Conservation (phyloP, 2,329 filamentous ascomycete species). For the Claviceps sorghi region DNA sequence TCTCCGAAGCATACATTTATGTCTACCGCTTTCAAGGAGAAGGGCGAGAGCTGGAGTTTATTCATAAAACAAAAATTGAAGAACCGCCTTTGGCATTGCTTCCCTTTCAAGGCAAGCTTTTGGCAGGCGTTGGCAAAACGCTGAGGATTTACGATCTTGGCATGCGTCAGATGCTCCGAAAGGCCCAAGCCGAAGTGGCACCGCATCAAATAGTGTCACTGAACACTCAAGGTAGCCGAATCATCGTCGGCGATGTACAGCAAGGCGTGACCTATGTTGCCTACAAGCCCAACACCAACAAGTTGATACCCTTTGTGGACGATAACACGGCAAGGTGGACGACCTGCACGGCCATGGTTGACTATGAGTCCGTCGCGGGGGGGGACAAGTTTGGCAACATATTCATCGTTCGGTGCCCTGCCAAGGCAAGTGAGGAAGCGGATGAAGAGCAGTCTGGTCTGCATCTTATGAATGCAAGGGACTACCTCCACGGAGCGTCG, state of each 20-base stretch:
- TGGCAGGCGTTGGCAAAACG: conserved; percentile 72
- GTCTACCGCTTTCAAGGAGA: conserved; percentile 82
- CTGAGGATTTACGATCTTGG: conserved; percentile 86
- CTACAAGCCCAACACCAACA: conserved; percentile 85
- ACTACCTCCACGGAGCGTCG: conserved; percentile 79
- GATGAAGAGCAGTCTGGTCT: conserved; percentile 86
- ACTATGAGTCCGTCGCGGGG: conserved; percentile 90
- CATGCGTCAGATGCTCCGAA: conserved; percentile 81
- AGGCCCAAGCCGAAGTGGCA: conserved; percentile 67
- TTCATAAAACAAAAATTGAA: conserved; percentile 90
- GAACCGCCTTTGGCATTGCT: conserved; percentile 79
- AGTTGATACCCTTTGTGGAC: conserved; percentile 83
- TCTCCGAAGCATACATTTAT: conserved; percentile 70
- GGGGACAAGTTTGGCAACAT: conserved; percentile 97
- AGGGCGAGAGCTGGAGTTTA: conserved; percentile 80
- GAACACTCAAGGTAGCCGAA: conserved; percentile 78
- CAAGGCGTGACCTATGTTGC: conserved; percentile 86
- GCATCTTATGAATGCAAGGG: conserved; percentile 78
- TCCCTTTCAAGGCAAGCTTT: conserved; percentile 79
- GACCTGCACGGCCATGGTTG: conserved; percentile 81
- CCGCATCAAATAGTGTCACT: conserved; percentile 77
- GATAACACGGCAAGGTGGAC: conserved; percentile 85
- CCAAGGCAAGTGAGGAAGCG: conserved; percentile 73
- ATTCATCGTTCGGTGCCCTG: conserved; percentile 78
- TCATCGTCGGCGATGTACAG: conserved; percentile 83